Evolutionary conservation across 768 basidiomycete species (phyloP).

Genomic region (Bullera alba): DNA sequence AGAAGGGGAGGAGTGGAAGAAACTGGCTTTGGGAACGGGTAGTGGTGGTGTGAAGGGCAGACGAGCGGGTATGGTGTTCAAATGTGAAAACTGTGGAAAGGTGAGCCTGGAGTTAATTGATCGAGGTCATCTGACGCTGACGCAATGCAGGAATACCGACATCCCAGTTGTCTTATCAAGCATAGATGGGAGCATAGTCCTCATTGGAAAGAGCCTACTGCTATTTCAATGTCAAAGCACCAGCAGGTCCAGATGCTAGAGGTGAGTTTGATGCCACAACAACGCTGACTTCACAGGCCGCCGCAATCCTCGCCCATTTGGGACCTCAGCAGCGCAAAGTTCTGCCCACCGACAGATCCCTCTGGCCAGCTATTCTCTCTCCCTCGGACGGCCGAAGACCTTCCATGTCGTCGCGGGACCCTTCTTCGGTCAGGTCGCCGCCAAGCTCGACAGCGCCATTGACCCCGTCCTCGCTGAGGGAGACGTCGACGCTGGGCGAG

Average conservation of each 20-base stretch:
- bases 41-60: constrained; percentile 50
- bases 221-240: constrained; percentile 86
- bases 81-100: constrained; percentile 93
- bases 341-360: constrained; percentile 84
- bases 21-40: constrained; percentile 39
- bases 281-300: constrained; percentile 55
- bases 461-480: constrained; percentile 32
- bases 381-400: constrained; percentile 16
- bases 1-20: constrained; percentile 21
- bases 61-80: constrained; percentile 78
- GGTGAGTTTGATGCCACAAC: constrained; percentile 48
- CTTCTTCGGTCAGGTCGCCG: constrained; percentile 27
- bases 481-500: constrained; percentile 18
- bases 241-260: constrained; percentile 96
- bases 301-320: constrained; percentile 86
- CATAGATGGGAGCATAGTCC: constrained; percentile 97
- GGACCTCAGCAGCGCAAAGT: constrained; percentile 63
- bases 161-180: constrained; percentile 91
- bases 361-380: constrained; percentile 60
- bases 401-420: constrained; percentile 11
- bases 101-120: constrained; percentile 48
- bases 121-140: neutral
- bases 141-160: constrained; percentile 49
- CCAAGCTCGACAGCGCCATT: constrained; percentile 33
- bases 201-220: constrained; percentile 88